Evolutionary conservation across 192 early-diverging fungal genomes (phyloP).

Genomic region (Coemansia sp.): DNA sequence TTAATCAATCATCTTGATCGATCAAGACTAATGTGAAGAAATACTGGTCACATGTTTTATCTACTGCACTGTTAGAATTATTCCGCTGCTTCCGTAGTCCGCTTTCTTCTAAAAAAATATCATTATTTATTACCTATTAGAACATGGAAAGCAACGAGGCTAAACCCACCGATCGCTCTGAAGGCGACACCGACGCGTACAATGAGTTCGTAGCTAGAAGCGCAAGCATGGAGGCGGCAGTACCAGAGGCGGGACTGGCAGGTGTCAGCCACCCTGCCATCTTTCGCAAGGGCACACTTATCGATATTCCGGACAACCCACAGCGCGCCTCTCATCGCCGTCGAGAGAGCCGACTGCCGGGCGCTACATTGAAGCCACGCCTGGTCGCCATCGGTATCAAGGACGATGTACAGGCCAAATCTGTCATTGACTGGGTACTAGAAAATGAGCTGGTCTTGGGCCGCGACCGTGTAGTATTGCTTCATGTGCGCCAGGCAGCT

Average conservation of each 20-base stretch:
- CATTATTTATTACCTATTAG: not conserved
- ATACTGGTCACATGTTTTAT: not conserved
- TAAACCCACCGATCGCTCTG: not conserved
- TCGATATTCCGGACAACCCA: slow-evolving; percentile 40
- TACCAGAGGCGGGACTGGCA: slow-evolving; percentile 66
- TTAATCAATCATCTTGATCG: not conserved
- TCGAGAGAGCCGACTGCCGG: slow-evolving; percentile 2
- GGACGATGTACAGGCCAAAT: slow-evolving; percentile 33
- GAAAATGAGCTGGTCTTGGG: slow-evolving; percentile 40
- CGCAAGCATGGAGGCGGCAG: slow-evolving; percentile 17
- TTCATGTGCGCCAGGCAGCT: slow-evolving; percentile 46
- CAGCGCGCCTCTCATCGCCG: slow-evolving; percentile 7
- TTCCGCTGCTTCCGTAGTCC: not conserved
- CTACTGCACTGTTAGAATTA: not conserved
- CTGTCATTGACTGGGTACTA: slow-evolving; percentile 32
- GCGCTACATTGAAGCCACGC: slow-evolving; percentile 20
- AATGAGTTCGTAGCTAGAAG: slow-evolving; percentile 34
- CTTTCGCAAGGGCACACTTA: slow-evolving; percentile 45
- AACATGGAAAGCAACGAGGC: not conserved
- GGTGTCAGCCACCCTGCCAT: slow-evolving; percentile 48
- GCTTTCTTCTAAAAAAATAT: not conserved
- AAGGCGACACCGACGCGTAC: not conserved
- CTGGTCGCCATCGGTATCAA: slow-evolving; percentile 50
- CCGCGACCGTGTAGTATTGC: slow-evolving; percentile 39
- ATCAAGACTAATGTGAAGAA: not conserved